Percentiles rank a stretch among this genome's conserved stretches.
phyloP scores from a whole-genome alignment of 2,329 filamentous ascomycete genomes.

The Dryadomyces quercivorus region DNA sequence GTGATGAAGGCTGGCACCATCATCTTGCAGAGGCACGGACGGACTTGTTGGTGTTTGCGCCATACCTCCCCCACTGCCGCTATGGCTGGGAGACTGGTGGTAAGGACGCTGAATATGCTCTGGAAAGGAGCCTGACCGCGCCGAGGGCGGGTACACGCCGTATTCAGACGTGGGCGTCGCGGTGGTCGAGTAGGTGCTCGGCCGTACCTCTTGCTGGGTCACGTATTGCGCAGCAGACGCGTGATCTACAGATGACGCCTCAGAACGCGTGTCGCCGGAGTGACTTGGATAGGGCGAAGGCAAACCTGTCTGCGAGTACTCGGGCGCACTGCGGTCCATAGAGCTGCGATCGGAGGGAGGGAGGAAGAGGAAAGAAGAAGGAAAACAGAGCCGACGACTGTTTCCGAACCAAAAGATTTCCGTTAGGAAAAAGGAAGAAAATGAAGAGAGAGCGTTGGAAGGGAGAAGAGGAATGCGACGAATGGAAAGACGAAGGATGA shows the following conservation, averaged over 20 bases:
- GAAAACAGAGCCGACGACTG: conserved; percentile 1
- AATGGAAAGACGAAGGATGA: background rate
- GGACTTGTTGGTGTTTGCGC: conserved; percentile 95
- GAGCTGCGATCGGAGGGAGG: conserved; percentile 16
- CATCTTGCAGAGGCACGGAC: conserved; percentile 83
- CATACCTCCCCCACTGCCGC: conserved; percentile 74
- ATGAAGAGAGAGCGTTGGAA: background rate
- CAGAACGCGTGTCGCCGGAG: conserved; percentile 64
- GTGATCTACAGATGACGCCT: conserved; percentile 79
- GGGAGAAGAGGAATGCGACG: background rate
- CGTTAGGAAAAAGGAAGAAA: background rate
- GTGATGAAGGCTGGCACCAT: conserved; percentile 59
- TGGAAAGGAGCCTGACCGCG: conserved; percentile 74
- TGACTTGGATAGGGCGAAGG: conserved; percentile 56
- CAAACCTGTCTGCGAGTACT: conserved; percentile 85
- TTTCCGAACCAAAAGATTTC: conserved; percentile 7
- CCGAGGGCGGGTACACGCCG: conserved; percentile 61
- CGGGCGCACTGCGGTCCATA: conserved; percentile 54
- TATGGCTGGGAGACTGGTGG: conserved; percentile 63
- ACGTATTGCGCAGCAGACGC: conserved; percentile 85
- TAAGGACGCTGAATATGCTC: conserved; percentile 81
- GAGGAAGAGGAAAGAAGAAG: background rate
- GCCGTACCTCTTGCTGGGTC: conserved; percentile 66
- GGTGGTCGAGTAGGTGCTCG: conserved; percentile 55
- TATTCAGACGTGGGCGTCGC: conserved; percentile 85